Evolutionary conservation across 2,329 filamentous ascomycete species (phyloP), one percentile per base, ranked within the genome.

Genomic region (Microdochium trichocladiopsis): DNA sequence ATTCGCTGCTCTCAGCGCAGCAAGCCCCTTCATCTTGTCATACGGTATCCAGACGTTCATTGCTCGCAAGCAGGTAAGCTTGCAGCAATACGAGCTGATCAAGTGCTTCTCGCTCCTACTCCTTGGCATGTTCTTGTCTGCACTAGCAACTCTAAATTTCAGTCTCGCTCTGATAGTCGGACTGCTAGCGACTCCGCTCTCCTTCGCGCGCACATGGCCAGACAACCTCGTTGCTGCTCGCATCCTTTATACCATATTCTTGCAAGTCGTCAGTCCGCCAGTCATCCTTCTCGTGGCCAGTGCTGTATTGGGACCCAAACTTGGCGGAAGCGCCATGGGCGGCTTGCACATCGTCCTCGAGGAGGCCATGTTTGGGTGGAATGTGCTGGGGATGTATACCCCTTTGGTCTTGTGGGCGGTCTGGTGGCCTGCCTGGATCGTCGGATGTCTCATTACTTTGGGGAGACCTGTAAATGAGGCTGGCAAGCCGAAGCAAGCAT

Each of bases 61-160:
- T 23, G 82, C 84, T 45, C n/a, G 41, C 18, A 22, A 18, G 6
- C 41, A 16, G 6, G 41, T 45, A 1, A 84, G 83, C 0, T 58
- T 68, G 3, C 89, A 92, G 63, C 86, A 93, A 63, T 84, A 87
- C 62, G 80, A 84, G 48, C 81, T 96, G 50, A 84, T 91, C 57
- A 92, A 95, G 66, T 94, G 87, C 53, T 91, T 97, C 73, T 95
- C 91, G 5, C 82, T 97, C n/a, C 83, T 99, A 12, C 77, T 95
- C 10, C 81, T 97, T 0, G 94, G 94, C 61, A 89, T 96, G 75
- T 92, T 90, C 61, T 83, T 99, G 57, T 92, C 92, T 12, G 87
- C 92, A 1, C 86, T 99, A 12, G 93, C 94, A 2, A 99, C 93
- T 0, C 81, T 99, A 50, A 99, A 99, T 71, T 99, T 99, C 76